Evolutionary conservation across 78 protist genomes (phyloP), one percentile per base, ranked within the genome.

Genomic region (Protostelium mycophagum): DNA sequence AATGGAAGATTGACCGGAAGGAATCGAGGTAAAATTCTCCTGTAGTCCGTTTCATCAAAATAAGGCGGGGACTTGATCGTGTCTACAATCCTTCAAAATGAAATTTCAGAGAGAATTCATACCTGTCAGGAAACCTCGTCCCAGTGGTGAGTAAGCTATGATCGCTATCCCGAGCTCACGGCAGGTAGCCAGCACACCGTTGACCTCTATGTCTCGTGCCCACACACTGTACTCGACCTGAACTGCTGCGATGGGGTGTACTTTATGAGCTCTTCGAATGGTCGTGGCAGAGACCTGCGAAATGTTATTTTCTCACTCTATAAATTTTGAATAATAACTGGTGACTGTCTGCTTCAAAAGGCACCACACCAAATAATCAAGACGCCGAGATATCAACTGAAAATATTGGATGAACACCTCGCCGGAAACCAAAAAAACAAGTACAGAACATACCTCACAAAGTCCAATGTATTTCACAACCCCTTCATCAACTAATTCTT

Each of bases 81-180:
- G 16, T 16, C 73, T 51, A 16, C 73, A 16, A 16, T 16, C 5
- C 73, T 5, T 51, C 73, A 51, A 5, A 51, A 51, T 51, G 16
- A 51, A 16, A 51, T 16, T 51, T 51, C 16, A 16, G 16, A 51
- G 73, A 51, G 88, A 84, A 83, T 84, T 10, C 35, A 5, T n/a
- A n/a, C 91, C 91, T 28, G 91, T 89, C 37, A 89, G 38, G 73
- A 89, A 85, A 37, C 91, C 91, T n/a, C 91, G 35, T 25, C 91
- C 91, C 85, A 89, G 38, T 28, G 91, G 91, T 0, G 91, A 89
- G 38, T 89, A 89, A 1, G 89, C 73, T 9, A 89, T 87, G 38
- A 89, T 0, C 23, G 91, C 10, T 28, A 89, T 34, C 73, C 87
- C 91, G 87, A 89, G 85, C 83, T 89, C 91, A 0, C 31, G 0